These are phyloP conservation scores for Globisporangium emineosum DNA, from an alignment of 352 stramenopile genomes.

Conservation along the genomic window DNA sequence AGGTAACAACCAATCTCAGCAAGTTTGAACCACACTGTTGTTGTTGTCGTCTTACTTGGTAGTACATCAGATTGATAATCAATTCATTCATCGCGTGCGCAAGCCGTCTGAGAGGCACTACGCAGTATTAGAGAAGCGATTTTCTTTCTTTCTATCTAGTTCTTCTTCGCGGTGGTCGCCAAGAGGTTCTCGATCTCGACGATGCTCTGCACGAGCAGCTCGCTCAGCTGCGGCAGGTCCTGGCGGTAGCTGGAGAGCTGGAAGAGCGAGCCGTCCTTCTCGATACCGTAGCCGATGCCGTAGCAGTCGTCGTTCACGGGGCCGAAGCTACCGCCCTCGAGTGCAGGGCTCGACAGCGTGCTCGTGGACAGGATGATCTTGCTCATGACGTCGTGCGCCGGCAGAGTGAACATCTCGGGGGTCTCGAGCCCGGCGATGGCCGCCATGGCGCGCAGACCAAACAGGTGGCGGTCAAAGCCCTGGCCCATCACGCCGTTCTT, in stretches of 20 bases:
- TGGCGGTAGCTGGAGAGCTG: slow-evolving; percentile 84
- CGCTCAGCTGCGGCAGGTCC: slow-evolving; percentile 68
- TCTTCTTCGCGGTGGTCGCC: slow-evolving; percentile 33
- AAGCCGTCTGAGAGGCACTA: not conserved
- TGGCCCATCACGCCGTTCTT: slow-evolving; percentile 91
- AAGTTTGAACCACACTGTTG: not conserved
- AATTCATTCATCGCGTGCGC: not conserved
- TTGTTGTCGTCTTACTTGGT: not conserved
- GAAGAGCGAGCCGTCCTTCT: slow-evolving; percentile 79
- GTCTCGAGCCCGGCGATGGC: slow-evolving; percentile 49
- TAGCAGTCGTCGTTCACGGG: slow-evolving; percentile 89
- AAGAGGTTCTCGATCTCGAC: slow-evolving; percentile 69
- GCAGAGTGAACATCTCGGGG: slow-evolving; percentile 79
- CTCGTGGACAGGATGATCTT: slow-evolving; percentile 91
- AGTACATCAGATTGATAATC: not conserved
- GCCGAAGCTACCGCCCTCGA: slow-evolving; percentile 88
- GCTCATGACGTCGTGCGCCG: slow-evolving; percentile 75
- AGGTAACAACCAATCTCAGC: not conserved
- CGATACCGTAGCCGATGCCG: slow-evolving; percentile 88
- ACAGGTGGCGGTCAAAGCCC: slow-evolving; percentile 87
- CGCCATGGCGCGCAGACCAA: slow-evolving; percentile 73
- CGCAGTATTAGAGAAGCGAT: not conserved
- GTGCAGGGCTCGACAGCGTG: slow-evolving; percentile 78
- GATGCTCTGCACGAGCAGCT: slow-evolving; percentile 71
- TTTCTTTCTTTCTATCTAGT: slow-evolving; percentile 7